Evolutionary conservation across 306 rosid genomes (phyloP).

Genomic region (Sicyos edulis): DNA sequence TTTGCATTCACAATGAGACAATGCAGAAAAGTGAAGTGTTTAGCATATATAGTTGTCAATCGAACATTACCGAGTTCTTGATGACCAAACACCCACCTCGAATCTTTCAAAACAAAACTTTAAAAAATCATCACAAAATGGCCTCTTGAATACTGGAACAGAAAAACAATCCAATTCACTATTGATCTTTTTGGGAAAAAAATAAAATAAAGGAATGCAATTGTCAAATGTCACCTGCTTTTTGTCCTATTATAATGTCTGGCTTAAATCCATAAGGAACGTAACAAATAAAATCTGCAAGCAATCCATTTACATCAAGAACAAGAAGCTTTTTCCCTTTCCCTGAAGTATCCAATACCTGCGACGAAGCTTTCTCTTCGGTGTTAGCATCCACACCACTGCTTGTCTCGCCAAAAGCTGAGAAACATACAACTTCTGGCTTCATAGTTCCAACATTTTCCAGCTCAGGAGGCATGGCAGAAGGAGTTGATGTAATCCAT

Average conservation of each 20-base stretch:
- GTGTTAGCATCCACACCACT: conserved; percentile 26
- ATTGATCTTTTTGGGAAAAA: conserved; percentile 23
- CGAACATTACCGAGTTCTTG: conserved; percentile 66
- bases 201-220: conserved; percentile 7
- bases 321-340: conserved; percentile 69
- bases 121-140: conserved; percentile 69
- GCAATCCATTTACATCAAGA: conserved; percentile 88
- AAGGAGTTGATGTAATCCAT: conserved; percentile 17
- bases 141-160: conserved; percentile 84
- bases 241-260: conserved; percentile 32
- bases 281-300: conserved; percentile 54
- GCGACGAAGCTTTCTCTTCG: conserved; percentile 26
- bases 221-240: conserved; percentile 46
- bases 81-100: conserved; percentile 87
- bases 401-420: conserved; percentile 17
- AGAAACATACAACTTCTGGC: conserved; percentile 25
- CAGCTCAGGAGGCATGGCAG: conserved; percentile 23
- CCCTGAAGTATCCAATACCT: conserved; percentile 9
- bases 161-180: conserved; percentile 21
- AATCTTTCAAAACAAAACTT: conserved; percentile 76
- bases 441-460: conserved; percentile 24
- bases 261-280: conserved; percentile 26
- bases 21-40: conserved; percentile 4
- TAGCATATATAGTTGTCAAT: conserved; percentile 13
- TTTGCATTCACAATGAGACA: not conserved